Percentiles rank a stretch among this genome's conserved stretches.
phyloP scores from a whole-genome alignment of 495 filamentous ascomycete species.

The Neurospora africana region DNA sequence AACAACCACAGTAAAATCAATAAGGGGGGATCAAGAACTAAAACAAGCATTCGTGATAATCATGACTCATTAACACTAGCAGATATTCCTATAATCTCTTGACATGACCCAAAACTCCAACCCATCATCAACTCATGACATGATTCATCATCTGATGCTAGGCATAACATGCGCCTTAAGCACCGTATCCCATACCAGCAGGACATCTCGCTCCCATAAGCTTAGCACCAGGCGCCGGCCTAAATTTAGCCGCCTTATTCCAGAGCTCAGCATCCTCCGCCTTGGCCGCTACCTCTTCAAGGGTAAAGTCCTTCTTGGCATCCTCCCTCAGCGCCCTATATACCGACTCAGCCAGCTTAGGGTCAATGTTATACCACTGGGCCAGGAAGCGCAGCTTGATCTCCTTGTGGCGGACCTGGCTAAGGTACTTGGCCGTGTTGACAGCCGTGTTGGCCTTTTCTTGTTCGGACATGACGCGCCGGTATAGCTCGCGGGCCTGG shows the following conservation, averaged over 20 bases:
- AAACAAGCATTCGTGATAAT: neutral
- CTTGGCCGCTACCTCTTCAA: neutral
- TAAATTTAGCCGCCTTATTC: neutral
- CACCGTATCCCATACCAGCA: neutral
- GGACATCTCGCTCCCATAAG: neutral
- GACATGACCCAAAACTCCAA: neutral
- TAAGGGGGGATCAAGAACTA: neutral
- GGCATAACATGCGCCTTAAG: neutral
- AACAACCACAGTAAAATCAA: neutral
- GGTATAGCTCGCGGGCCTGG: constrained; percentile 41
- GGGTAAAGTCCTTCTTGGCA: neutral
- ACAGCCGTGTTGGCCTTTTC: constrained; percentile 32
- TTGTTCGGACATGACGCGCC: constrained; percentile 34
- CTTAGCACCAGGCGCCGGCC: neutral
- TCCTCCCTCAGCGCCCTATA: neutral
- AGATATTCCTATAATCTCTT: neutral
- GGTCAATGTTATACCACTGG: constrained; percentile 42
- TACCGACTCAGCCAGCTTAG: constrained; percentile 28
- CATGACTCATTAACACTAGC: neutral
- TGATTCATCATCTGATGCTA: neutral
- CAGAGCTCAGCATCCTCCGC: neutral
- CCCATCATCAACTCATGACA: neutral
- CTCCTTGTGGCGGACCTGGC: constrained; percentile 21
- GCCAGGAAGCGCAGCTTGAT: constrained; percentile 25
- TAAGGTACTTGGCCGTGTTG: constrained; percentile 38